A percentile compares a stretch with the other conserved stretches of the same genome.
Conservation (phyloP, 2,329 filamentous ascomycete species). For the Magnaporthiopsis poae region DNA sequence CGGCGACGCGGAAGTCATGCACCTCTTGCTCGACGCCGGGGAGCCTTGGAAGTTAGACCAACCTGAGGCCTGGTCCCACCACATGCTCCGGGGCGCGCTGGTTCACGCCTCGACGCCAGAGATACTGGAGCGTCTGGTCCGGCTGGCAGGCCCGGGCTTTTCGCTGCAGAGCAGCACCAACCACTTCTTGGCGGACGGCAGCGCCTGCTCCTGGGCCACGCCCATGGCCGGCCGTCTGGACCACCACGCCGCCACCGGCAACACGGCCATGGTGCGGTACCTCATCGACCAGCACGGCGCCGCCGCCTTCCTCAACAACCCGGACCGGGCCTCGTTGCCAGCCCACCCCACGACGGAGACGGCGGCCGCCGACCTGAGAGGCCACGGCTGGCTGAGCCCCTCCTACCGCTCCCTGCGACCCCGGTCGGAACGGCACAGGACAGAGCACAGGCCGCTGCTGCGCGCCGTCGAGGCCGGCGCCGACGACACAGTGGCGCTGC, state of each 20-base stretch:
- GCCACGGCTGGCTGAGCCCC: too few species aligned
- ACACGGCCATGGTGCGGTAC: conserved; percentile 1
- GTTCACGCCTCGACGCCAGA: background rate
- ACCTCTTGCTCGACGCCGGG: background rate
- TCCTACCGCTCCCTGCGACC: too few species aligned
- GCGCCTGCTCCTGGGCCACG: background rate
- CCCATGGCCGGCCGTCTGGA: background rate
- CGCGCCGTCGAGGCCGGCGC: background rate
- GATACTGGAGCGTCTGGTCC: background rate
- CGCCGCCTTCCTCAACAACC: background rate
- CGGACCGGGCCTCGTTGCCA: background rate
- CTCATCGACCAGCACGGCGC: background rate
- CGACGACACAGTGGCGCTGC: background rate
- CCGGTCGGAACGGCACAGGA: background rate
- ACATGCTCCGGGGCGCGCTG: background rate
- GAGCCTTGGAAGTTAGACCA: background rate
- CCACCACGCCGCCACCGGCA: background rate
- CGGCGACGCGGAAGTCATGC: background rate
- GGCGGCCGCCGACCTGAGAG: too few species aligned
- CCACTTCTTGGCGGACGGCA: background rate
- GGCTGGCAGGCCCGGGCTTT: background rate
- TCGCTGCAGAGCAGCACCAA: background rate
- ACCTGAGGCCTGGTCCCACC: background rate
- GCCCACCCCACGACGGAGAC: background rate
- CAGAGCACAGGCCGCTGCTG: background rate